These are phyloP conservation scores for Catunica adiposa DNA, from an alignment of 2,329 filamentous ascomycete genomes.

Conservation along the genomic window DNA sequence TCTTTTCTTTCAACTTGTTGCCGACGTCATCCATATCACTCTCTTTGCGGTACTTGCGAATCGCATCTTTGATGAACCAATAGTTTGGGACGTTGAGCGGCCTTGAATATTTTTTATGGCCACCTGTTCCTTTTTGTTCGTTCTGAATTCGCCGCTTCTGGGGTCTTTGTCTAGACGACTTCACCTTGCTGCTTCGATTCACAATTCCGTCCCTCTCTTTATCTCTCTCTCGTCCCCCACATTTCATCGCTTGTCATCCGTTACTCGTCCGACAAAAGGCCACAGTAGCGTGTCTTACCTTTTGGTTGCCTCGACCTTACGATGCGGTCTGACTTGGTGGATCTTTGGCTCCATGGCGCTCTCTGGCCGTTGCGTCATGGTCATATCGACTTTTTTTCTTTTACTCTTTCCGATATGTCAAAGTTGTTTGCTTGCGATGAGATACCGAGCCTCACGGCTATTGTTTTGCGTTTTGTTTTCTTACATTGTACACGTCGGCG, in stretches of 20 bases:
- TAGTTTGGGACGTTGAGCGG: background rate
- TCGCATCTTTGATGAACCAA: background rate
- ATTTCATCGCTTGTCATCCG: background rate
- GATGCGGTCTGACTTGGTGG: background rate
- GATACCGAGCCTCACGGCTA: constrained; percentile 12
- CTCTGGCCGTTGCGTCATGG: background rate
- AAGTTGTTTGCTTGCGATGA: constrained; percentile 7
- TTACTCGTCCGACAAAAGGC: background rate
- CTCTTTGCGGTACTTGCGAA: background rate
- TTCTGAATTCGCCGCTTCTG: no score
- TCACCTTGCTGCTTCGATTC: background rate
- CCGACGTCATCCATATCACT: background rate
- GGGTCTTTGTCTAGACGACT: background rate
- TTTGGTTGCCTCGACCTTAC: background rate
- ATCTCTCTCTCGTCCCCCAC: background rate
- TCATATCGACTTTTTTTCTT: background rate
- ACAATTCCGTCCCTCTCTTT: no score
- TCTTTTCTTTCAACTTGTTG: background rate
- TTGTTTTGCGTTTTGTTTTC: constrained; percentile 10
- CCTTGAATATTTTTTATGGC: no score
- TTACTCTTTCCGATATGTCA: constrained; percentile 4
- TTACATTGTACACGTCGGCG: background rate
- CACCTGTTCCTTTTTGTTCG: no score
- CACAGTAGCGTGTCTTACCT: background rate
- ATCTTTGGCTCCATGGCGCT: background rate